Base-by-base conservation (phyloP, 371 early-diverging fungal genomes). In the Mortierella sp. region DNA sequence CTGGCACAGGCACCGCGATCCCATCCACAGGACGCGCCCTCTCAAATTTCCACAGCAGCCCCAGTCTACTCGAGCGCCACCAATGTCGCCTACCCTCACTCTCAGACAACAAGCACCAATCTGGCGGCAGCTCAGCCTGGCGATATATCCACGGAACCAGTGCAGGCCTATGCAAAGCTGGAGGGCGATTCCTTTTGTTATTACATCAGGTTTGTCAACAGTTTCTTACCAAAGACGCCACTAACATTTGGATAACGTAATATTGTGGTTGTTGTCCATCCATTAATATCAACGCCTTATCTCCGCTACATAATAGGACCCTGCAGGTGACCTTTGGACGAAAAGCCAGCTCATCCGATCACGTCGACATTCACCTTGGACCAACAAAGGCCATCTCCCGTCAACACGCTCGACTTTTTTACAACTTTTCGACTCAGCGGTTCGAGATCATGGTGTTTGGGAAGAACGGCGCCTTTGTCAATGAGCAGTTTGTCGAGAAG, bases 141-240 rank as follows among this genome's bases (percentile, higher is more conserved):
- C 8, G 85, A 79, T 4, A 26, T 66, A 11, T 70, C 78, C 3
- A 68, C 78, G 43, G 88, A 87, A 6, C 93, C 94, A 1, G 93
- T 95, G 24, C 95, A 95, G 79, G 96, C 97, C 0, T 97, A 95
- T 82, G 97, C 97, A 19, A 97, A 96, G 81, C 90, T 97, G 14
- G 95, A 96, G 84, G 95, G 96, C 37, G 91, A 93, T 14, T 91
- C 92, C 26, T 92, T 94, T 74, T 93, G 93, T 69, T 96, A 95
- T 80, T 96, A 94, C 71, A 92, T 97, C 70, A 91, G 81, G 81
- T 81, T 52, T n/a, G 72, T 31, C n/a, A n/a, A 6, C 5, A 14
- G 22, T 41, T 7, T 53, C 58, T 37, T 40, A n/a, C 1, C 16
- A 19, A 7, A 22, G 40, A 22, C 44, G 34, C 41, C 24, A 8